Evolutionary conservation across 2,329 filamentous ascomycete species (phyloP), one percentile per base, ranked within the genome.

Genomic region (Huntiella moniliformis): DNA sequence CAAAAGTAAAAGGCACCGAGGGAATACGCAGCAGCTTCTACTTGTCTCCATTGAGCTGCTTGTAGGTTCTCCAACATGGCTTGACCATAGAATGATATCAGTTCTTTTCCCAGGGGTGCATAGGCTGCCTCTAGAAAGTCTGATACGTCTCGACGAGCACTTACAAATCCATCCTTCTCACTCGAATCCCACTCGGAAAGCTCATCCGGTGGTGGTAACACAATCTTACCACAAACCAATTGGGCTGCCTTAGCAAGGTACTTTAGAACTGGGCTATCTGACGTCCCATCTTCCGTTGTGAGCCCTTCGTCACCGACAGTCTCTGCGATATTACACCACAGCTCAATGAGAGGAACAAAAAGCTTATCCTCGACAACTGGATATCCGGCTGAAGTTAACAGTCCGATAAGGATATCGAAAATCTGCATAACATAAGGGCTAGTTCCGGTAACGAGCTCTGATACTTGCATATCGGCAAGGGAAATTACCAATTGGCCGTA

Each of bases 301-400:
- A 67, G 73, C 39, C 71, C 61, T 7, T 61, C 65, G 56, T 76
- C 80, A 50, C 67, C 72, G 64, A 77, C 67, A 10, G 73, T 72
- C 59, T 86, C 82, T 4, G 82, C 73, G 56, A 79, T 85, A 1
- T 74, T 77, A 13, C 74, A 79, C 83, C 84, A 91, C 57, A 91
- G 88, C 54, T 91, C 82, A 11, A 88, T 67, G 1, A 78, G 74
- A 1, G 76, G 73, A 1, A 82, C 72, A 46, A 84, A 86, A 8
- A 86, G 74, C 51, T 74, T 77, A 54, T 91, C 81, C 46, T 88
- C 82, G 3, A 71, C 71, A 1, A 78, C 76, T 1, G 80, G 73
- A 53, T 74, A 71, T 1, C 82, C 82, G 10, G 74, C 66, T 10
- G 76, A 71, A 15, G 69, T 69, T 17, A 87, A 64, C 4, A 91